Evolutionary conservation across 2,329 filamentous ascomycete species (phyloP).

Genomic region (Colletotrichum simmondsii): DNA sequence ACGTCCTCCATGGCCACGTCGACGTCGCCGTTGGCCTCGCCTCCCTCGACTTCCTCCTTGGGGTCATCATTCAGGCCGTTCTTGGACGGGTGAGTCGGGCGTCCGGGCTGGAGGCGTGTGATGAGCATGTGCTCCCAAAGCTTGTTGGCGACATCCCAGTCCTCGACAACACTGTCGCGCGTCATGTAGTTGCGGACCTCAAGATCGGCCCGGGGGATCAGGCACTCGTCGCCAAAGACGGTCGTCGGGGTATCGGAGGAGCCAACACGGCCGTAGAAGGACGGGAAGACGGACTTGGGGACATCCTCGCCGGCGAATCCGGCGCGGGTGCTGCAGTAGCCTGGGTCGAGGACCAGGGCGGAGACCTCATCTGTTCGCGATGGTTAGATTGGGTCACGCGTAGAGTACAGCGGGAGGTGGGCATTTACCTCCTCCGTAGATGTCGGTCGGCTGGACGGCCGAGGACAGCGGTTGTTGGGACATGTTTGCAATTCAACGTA

Average conservation of each 20-base stretch:
- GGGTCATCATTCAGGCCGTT: slow-evolving; percentile 82
- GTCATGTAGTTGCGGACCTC: slow-evolving; percentile 94
- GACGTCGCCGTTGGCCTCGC: slow-evolving; percentile 69
- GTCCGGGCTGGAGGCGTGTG: slow-evolving; percentile 84
- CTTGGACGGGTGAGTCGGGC: slow-evolving; percentile 74
- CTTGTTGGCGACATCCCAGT: slow-evolving; percentile 92
- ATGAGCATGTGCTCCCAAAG: slow-evolving; percentile 95
- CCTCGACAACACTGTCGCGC: slow-evolving; percentile 88
- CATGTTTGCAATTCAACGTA: slow-evolving; percentile 50
- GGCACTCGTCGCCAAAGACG: slow-evolving; percentile 90
- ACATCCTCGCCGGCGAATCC: slow-evolving; percentile 98
- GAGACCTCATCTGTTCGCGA: slow-evolving; percentile 85
- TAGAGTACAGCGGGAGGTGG: slow-evolving; percentile 18
- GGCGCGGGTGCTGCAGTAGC: slow-evolving; percentile 89
- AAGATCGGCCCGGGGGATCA: slow-evolving; percentile 79
- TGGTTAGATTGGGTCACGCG: slow-evolving; percentile 8
- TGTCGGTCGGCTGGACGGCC: slow-evolving; percentile 68
- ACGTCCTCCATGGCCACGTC: slow-evolving; percentile 69
- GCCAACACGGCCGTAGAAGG: slow-evolving; percentile 80
- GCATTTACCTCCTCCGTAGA: slow-evolving; percentile 70
- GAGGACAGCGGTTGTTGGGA: slow-evolving; percentile 66
- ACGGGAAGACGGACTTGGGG: slow-evolving; percentile 92
- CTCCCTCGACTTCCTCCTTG: slow-evolving; percentile 68
- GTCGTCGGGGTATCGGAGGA: slow-evolving; percentile 61
- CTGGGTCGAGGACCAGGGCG: slow-evolving; percentile 94